Evolutionary conservation across 768 basidiomycete genomes (phyloP), one percentile per base, ranked within the genome.

Genomic region (Podaxis sp.): DNA sequence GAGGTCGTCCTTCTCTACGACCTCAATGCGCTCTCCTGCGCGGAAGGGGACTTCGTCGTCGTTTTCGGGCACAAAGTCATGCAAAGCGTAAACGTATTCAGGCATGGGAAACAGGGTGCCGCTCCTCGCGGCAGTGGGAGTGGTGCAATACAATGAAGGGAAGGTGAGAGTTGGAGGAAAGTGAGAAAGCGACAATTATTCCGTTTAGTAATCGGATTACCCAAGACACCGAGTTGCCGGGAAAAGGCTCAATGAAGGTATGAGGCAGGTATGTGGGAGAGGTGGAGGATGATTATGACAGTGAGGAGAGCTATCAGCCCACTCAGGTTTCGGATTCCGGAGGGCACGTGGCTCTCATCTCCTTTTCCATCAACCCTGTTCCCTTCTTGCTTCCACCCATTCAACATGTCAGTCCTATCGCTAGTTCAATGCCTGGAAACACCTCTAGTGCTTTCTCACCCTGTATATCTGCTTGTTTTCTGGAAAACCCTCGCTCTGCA

Each of bases 1-100:
- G 62, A 85, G 76, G 66, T 99, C 97, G 71, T 99, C 97, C 76
- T 87, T 93, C 78, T 99, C 96, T 46, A 98, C 62, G 30, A 99
- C 87, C 70, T 93, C 89, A 67, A 99, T 93, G 60, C 84, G 80
- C 67, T 99, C 94, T 2, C 96, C 96, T 3, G 87, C 88, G 48
- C 77, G 80, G 72, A 99, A 97, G 0, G 86, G 69, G 41, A 99
- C 84, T 76, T 99, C 97, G 75, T 99, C 97, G 56, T 92, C 91
- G 74, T 98, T 87, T 78, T 99, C 95, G 2, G 97, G 96, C 3
- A 76, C 69, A 68, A 98, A 99, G 68, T 90, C 89, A 72, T 96
- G 93, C 13, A 93, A 78, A 1, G 91, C 94, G 69, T 91, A 95
- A 57, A 95, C 93, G 78, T 90, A 92, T 68, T 91, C 88, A 20